Percentiles rank a stretch among this genome's conserved stretches.
Evolutionary conservation across 441 rosid species (phyloP).

Genomic region (Macaranga tanarius): DNA sequence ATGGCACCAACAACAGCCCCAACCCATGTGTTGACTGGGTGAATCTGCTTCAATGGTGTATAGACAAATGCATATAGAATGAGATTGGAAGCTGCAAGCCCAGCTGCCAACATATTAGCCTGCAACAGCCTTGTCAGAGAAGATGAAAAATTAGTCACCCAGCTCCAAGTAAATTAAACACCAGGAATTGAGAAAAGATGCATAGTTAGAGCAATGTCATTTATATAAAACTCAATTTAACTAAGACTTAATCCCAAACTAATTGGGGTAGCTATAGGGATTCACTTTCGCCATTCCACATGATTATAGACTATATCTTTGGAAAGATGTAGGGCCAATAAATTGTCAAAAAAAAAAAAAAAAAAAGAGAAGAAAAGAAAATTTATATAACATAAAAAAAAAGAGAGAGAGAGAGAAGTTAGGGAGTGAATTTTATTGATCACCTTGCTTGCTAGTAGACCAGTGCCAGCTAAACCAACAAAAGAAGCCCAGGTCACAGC

Average conservation of each 20-base stretch:
- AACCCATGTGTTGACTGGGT: conserved; percentile 96
- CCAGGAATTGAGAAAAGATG: background rate
- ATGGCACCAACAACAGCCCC: conserved; percentile 98
- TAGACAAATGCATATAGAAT: conserved; percentile 87
- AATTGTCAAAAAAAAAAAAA: too few species aligned
- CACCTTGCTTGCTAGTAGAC: conserved; percentile 82
- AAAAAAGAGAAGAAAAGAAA: too few species aligned
- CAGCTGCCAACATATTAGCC: conserved; percentile 92
- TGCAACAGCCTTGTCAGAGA: conserved; percentile 73
- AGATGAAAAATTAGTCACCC: conserved; percentile 39
- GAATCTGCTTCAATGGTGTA: conserved; percentile 97
- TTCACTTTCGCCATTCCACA: too few species aligned
- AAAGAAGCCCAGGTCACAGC: conserved; percentile 80
- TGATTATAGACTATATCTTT: too few species aligned
- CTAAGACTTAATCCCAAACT: too few species aligned
- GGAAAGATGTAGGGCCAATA: too few species aligned
- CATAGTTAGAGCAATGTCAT: background rate
- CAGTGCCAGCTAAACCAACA: conserved; percentile 74
- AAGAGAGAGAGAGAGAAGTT: background rate
- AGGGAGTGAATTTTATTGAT: conserved; percentile 22
- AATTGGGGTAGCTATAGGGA: too few species aligned
- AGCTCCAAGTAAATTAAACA: conserved; percentile 17
- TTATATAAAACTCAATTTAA: background rate
- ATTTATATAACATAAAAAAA: too few species aligned
- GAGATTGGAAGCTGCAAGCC: conserved; percentile 91